Percentiles rank a stretch among this genome's conserved stretches.
These are phyloP conservation scores for Apocynum venetum DNA, from an alignment of 257 asterid genomes.

Conservation along the genomic window DNA sequence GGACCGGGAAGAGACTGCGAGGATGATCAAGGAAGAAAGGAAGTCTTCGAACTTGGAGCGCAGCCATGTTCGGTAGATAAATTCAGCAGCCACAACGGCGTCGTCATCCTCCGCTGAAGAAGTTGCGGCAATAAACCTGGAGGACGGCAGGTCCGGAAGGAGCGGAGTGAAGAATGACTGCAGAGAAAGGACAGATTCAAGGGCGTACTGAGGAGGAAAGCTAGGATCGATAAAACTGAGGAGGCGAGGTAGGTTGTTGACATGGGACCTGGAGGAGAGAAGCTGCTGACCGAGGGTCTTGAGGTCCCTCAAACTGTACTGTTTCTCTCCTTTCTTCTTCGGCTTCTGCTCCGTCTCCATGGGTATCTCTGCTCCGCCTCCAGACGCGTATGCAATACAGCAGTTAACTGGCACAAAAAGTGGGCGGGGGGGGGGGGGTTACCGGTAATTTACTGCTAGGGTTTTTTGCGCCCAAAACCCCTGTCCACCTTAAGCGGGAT, in stretches of 20 bases:
- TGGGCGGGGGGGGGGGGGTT: too few relatives aligned
- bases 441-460: too few relatives aligned
- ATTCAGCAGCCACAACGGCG: slow-evolving; percentile 40
- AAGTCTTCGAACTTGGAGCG: slow-evolving; percentile 75
- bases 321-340: slow-evolving; percentile 26
- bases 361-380: not conserved
- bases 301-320: slow-evolving; percentile 34
- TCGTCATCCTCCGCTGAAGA: not conserved
- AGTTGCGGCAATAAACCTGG: not conserved
- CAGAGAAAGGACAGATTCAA: slow-evolving; percentile 74
- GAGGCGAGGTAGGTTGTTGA: slow-evolving; percentile 71
- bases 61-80: slow-evolving; percentile 58
- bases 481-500: too few relatives aligned
- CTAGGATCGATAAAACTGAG: slow-evolving; percentile 45
- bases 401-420: too few relatives aligned
- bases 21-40: slow-evolving; percentile 34
- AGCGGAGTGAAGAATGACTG: slow-evolving; percentile 84
- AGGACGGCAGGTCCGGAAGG: slow-evolving; percentile 51
- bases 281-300: slow-evolving; percentile 64
- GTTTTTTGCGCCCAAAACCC: too few relatives aligned
- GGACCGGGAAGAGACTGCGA: slow-evolving; percentile 39
- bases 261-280: slow-evolving; percentile 60
- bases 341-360: not conserved
- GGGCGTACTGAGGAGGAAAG: slow-evolving; percentile 50
- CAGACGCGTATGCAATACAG: too few relatives aligned